Evolutionary conservation across 306 rosid species (phyloP).

Genomic region (Macrotyloma uniflorum): DNA sequence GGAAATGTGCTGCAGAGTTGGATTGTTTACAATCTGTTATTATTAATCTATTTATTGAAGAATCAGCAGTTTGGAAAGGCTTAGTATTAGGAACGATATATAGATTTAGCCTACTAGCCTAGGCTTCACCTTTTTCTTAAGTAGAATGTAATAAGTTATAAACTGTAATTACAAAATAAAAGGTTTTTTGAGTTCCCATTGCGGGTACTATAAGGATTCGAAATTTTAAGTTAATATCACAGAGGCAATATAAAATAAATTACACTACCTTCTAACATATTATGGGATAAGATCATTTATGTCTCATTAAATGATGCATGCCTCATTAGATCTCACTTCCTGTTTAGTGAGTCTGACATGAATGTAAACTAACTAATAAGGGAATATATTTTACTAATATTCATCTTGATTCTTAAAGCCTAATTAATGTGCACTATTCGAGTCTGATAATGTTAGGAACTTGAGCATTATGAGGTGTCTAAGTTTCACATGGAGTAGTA

Average conservation of each 20-base stretch:
- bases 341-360: not conserved
- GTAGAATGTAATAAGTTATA: not conserved
- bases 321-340: not conserved
- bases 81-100: not conserved
- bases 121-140: not conserved
- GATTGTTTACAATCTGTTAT: conserved; percentile 12
- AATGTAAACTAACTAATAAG: not conserved
- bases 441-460: not conserved
- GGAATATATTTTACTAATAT: not conserved
- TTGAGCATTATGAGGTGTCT: no score
- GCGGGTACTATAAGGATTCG: not conserved
- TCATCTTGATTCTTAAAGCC: no score
- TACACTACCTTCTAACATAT: not conserved
- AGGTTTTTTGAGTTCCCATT: not conserved
- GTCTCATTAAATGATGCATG: not conserved
- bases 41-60: conserved; percentile 11
- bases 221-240: not conserved
- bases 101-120: not conserved
- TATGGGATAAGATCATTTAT: not conserved
- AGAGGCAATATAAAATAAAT: not conserved
- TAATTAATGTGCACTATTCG: not conserved
- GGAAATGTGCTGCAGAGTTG: conserved; percentile 5
- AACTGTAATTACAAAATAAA: not conserved
- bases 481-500: no score
- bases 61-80: not conserved